phyloP scores from a whole-genome alignment of 108 stramenopile genomes.

The Fistulifera pelliculosa region DNA sequence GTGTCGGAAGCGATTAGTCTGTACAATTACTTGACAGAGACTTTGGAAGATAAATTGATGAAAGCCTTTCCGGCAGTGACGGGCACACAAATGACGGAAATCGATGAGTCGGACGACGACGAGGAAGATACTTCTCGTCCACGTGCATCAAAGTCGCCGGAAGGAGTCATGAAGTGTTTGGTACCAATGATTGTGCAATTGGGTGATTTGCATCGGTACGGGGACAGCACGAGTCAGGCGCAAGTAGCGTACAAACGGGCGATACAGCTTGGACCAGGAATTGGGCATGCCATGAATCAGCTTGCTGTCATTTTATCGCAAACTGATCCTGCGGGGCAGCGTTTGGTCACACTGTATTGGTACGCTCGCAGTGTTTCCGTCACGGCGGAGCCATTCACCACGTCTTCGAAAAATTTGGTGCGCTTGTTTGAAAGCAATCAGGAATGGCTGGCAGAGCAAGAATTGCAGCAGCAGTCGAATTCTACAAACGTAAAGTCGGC shows the following conservation, averaged over 20 bases:
- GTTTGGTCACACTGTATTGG: slow-evolving; percentile 47
- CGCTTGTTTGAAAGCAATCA: slow-evolving; percentile 54
- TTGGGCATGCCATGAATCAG: slow-evolving; percentile 79
- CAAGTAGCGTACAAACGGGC: slow-evolving; percentile 45
- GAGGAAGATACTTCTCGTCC: no score
- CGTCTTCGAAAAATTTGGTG: slow-evolving; percentile 43
- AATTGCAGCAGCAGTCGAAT: no score
- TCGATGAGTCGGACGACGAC: no score
- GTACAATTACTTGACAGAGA: background rate
- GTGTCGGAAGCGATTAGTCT: slow-evolving; percentile 47
- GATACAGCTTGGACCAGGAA: slow-evolving; percentile 49
- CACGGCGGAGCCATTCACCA: slow-evolving; percentile 47
- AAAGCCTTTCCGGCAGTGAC: background rate
- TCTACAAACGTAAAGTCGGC: no score
- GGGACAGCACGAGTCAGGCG: slow-evolving; percentile 33
- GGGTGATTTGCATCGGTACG: slow-evolving; percentile 73
- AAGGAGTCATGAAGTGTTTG: slow-evolving; percentile 35
- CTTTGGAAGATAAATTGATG: slow-evolving; percentile 13
- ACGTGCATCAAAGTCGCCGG: background rate
- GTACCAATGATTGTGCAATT: slow-evolving; percentile 47
- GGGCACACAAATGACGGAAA: background rate
- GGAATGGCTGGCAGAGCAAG: slow-evolving; percentile 1
- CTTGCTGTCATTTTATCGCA: slow-evolving; percentile 48
- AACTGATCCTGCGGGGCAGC: slow-evolving; percentile 1
- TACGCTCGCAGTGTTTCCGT: slow-evolving; percentile 63